Base-by-base conservation (phyloP, 345 rosid genomes). In the Euclidium syriacum region DNA sequence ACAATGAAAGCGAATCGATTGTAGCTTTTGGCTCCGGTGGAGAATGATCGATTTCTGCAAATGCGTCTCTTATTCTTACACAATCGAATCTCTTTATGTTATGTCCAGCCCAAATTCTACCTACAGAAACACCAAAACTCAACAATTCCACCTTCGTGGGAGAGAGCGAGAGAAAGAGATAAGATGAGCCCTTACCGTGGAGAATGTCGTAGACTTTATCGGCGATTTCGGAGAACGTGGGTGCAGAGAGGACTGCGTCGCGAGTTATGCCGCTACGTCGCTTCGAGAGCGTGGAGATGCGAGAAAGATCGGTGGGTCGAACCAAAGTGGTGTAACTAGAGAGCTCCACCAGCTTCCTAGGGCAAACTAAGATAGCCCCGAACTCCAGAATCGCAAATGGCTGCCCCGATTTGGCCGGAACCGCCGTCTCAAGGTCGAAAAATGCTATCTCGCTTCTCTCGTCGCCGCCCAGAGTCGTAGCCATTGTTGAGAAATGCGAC, bases 41-140 rank as follows among this genome's bases (percentile, higher is more conserved):
- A 3, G 76, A 46, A 26, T 63, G 74, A 7, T 86, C 84, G 25
- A 86, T 80, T 41, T 79, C 82, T 3, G 72, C 62, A 74, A 82
- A 91, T 2, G 96, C 98, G 15, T 88, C 89, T 59, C 73, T 80
- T 57, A 91, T 83, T 42, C 92, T 76, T 5, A 56, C 77, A 70
- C 96, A 86, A 81, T 89, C 97, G 46, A 92, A 89, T 73, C 83
- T 77, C 75, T 61, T 19, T 58, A 89, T 89, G 65, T 89, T 92
- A 69, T 92, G 98, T 8, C 98, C 97, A 6, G 97, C 97, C 98
- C 97, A 92, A 24, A 89, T 80, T 67, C 98, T 70, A 57, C 95
- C 95, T 91, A 63, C 25, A 61, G 9, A 58, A 20, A 58, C 72
- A 61, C 18, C 27, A 50, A 43, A 34, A 46, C 2, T 24, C 35